Evolutionary conservation across 495 filamentous ascomycete species (phyloP), one percentile per base, ranked within the genome.

Genomic region (Friedmanniomyces endolithicus): DNA sequence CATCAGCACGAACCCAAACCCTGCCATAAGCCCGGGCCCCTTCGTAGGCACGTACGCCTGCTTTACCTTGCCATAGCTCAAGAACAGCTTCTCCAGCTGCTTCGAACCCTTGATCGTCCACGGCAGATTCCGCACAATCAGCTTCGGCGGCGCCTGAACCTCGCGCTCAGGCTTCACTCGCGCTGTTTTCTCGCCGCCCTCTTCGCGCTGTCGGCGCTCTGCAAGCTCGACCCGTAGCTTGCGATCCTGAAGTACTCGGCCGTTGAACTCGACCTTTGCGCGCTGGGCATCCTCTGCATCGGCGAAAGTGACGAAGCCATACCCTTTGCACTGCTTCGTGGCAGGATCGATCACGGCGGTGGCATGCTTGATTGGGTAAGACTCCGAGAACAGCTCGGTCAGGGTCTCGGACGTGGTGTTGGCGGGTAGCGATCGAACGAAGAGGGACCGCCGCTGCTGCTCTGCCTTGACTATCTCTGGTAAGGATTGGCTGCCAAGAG

Each of bases 261-360:
- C 82, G 63, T 94, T 78, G 64, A 95, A 79, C 66, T 90, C 82
- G 57, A 85, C 76, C 64, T 82, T 73, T 16, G 92, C 92, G 49
- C 78, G 74, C 59, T 84, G 70, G 24, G 92, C 89, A 70, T 99
- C 92, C 56, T 95, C 88, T 48, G 85, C 75, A 63, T 97, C 90
- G 63, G 89, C 84, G 63, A 97, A 95, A 12, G 92, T 95, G 45
- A 97, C 90, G 70, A 99, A 99, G 47, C 92, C 92, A 68, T 86
- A 99, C 11, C 90, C 90, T 60, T 87, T 85, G 19, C 86, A 95
- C 46, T 78, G 70, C 63, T 95, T 94, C 7, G 87, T 92, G 55
- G 76, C 69, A 0, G 83, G 77, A 66, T 97, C 89, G 31, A 79
- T 71, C 19, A 99, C 87, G 12, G 88, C 87, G 6, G 83, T 85